These are phyloP conservation scores for Fragilaria crotonensis DNA, from an alignment of 108 stramenopile species.

Conservation along the genomic window DNA sequence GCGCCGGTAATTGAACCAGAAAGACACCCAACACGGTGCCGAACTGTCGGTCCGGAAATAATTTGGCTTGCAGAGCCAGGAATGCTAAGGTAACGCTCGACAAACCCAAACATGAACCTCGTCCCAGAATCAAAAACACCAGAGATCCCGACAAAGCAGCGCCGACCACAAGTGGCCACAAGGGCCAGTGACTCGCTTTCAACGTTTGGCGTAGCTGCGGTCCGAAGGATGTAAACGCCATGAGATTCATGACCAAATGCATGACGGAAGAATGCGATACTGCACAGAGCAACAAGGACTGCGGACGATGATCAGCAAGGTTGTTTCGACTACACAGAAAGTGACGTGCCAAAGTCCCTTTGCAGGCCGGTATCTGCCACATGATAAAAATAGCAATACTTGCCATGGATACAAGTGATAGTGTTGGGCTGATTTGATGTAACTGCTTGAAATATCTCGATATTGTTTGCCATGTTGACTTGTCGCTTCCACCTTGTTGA, in stretches of 20 bases:
- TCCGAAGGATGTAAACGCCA: slow-evolving; percentile 45
- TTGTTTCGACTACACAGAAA: slow-evolving; percentile 50
- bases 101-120: slow-evolving; percentile 53
- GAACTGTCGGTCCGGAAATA: slow-evolving; percentile 36
- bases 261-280: slow-evolving; percentile 52
- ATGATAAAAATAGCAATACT: slow-evolving; percentile 34
- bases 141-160: slow-evolving; percentile 32
- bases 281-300: slow-evolving; percentile 38
- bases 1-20: slow-evolving; percentile 48
- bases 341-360: slow-evolving; percentile 26
- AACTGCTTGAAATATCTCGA: neutral
- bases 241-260: slow-evolving; percentile 53
- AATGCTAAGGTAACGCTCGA: slow-evolving; percentile 60
- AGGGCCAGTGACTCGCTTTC: slow-evolving; percentile 10
- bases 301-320: slow-evolving; percentile 24
- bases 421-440: slow-evolving; percentile 3
- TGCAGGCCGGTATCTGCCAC: slow-evolving; percentile 42
- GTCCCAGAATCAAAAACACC: slow-evolving; percentile 20
- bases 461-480: no score
- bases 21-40: slow-evolving; percentile 31
- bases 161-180: slow-evolving; percentile 51
- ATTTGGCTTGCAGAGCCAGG: slow-evolving; percentile 46
- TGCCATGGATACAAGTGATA: slow-evolving; percentile 1
- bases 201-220: slow-evolving; percentile 21
- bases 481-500: no score